Base-by-base conservation (phyloP, 225 moss, liverwort and hornwort genomes). In the Marchantia paleacea region DNA sequence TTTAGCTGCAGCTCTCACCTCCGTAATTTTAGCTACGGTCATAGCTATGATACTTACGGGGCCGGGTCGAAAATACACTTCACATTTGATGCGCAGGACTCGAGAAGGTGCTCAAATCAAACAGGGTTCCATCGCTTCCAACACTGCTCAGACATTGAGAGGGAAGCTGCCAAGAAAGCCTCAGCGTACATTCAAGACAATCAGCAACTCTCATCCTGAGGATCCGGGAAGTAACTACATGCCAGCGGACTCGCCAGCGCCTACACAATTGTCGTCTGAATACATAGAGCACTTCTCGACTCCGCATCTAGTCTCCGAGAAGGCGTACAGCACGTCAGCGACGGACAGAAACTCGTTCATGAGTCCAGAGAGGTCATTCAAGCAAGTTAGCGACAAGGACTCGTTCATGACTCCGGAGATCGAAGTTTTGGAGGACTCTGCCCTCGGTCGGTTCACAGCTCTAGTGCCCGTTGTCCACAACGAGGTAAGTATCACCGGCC, bases 381-480 rank as follows among this genome's bases (percentile, higher is more conserved):
- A 58, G 55, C 78, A 63, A 7, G 49, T 55, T 1, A 6, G 28
- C 6, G 74, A 86, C 63, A 65, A 52, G 39, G 73, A 73, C 4
- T 26, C 26, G 8, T 55, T 74, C 25, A 15, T 51, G 73, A 77
- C 20, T 78, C 63, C 79, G 29, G 81, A 52, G 13, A 53, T 16
- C 12, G 82, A 80, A 53, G 29, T 73, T 10, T 0, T 75, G 29
- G 85, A 83, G 74, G 80, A 85, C 7, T 83, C 88, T 57, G 65
- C 83, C 7, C 81, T 85, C 3, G 88, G 88, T 55, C 58, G 85
- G 15, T 85, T 85, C 29, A 79, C 83, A 54, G 73, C 85, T 16
- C 20, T 88, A 6, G 67, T 88, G 26, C 88, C 85, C 3, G 88
- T 88, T 19, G 76, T 88, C 11, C 83, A 62, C 75, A 85, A 88